A percentile compares a stretch with the other conserved stretches of the same genome.
Conservation (phyloP, 768 basidiomycete species). For the Mrakia blollopis region DNA sequence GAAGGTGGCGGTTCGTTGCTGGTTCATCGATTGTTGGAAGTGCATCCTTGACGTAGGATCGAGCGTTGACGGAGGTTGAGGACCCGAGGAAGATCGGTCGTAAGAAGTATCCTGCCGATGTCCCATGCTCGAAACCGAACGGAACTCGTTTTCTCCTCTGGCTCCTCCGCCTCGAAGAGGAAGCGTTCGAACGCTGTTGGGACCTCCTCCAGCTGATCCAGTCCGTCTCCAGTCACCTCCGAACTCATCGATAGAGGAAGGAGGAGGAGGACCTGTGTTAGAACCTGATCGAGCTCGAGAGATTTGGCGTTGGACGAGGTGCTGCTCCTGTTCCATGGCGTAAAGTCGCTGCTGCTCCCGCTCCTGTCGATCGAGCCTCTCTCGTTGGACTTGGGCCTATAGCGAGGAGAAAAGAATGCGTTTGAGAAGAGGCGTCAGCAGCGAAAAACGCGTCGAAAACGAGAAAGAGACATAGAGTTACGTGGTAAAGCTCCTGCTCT, state of each 20-base stretch:
- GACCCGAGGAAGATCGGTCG: not conserved
- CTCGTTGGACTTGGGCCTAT: constrained; percentile 22
- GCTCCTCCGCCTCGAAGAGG: not conserved
- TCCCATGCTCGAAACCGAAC: not conserved
- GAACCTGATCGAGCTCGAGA: constrained; percentile 9
- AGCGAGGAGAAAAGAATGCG: not conserved
- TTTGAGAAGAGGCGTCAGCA: not conserved
- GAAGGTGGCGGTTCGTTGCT: not conserved
- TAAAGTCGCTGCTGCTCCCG: constrained; percentile 35
- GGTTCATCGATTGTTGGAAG: constrained; percentile 4
- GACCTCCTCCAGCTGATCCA: constrained; percentile 21
- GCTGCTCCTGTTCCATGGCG: constrained; percentile 24
- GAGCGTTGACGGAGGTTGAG: not conserved
- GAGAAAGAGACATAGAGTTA: constrained; percentile 25
- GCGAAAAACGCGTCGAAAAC: not conserved
- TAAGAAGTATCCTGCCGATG: not conserved
- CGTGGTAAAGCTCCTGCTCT: constrained; percentile 43
- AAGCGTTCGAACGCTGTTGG: not conserved
- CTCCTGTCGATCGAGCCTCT: constrained; percentile 36
- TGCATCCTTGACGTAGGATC: constrained; percentile 6
- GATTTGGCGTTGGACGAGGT: constrained; percentile 21
- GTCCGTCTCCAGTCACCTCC: constrained; percentile 31
- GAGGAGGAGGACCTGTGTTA: not conserved
- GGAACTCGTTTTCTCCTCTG: not conserved
- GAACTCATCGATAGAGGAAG: constrained; percentile 9